Conservation (phyloP, 352 stramenopile species). For the Lagenidium sp. region DNA sequence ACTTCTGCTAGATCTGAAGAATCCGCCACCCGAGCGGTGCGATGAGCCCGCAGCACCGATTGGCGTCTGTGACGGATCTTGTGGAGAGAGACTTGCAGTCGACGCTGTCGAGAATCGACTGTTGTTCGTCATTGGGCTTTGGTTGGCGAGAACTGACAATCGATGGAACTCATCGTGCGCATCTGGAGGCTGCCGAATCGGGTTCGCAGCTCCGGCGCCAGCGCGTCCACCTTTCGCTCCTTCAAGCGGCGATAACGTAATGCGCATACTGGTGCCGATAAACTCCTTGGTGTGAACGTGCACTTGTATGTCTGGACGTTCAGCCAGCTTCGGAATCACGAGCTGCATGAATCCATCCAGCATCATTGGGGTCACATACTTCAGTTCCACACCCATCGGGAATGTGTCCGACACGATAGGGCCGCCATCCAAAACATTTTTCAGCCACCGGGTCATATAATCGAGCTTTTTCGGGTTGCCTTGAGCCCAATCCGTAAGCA, state of each 20-base stretch:
- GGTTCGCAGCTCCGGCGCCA: constrained; percentile 1
- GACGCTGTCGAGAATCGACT: constrained; percentile 12
- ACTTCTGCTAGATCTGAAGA: constrained; percentile 16
- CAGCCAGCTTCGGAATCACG: constrained; percentile 80
- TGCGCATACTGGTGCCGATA: constrained; percentile 86
- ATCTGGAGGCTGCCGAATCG: neutral
- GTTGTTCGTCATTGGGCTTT: constrained; percentile 3
- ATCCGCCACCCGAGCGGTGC: constrained; percentile 14
- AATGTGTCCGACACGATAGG: constrained; percentile 83
- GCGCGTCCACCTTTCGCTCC: constrained; percentile 1
- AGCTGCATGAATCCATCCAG: constrained; percentile 87
- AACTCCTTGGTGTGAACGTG: constrained; percentile 88
- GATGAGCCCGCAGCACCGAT: constrained; percentile 1
- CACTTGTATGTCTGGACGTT: constrained; percentile 76
- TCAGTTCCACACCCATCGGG: constrained; percentile 83
- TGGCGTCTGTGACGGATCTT: neutral
- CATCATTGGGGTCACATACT: constrained; percentile 88
- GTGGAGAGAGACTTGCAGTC: constrained; percentile 5
- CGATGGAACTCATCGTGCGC: constrained; percentile 16
- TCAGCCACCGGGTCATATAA: constrained; percentile 86
- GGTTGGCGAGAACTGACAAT: constrained; percentile 16
- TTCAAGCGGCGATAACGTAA: constrained; percentile 67
- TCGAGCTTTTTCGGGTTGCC: constrained; percentile 88
- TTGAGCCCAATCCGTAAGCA: constrained; percentile 82
- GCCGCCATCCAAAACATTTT: constrained; percentile 81